Percentiles rank a stretch among this genome's conserved stretches.
These are phyloP conservation scores for Daldinia sp. DNA, from an alignment of 2,329 filamentous ascomycete genomes.

Conservation along the genomic window DNA sequence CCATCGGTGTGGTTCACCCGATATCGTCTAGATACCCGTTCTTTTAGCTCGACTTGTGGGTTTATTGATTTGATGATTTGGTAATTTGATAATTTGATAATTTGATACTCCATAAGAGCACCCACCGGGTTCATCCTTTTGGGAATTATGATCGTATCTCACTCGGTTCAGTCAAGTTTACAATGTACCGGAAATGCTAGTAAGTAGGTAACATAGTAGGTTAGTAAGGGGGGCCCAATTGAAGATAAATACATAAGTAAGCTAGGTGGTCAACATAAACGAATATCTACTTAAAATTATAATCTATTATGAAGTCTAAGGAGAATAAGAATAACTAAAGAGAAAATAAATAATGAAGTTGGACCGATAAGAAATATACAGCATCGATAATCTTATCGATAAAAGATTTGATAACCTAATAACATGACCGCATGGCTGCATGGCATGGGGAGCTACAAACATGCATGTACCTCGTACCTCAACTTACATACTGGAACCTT, in stretches of 20 bases:
- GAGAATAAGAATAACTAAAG: not conserved
- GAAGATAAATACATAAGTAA: not conserved
- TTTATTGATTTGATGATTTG: not conserved
- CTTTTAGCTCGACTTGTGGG: not conserved
- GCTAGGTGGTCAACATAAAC: not conserved
- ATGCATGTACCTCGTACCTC: not conserved
- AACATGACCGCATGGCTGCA: too few species aligned
- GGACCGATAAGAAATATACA: not conserved
- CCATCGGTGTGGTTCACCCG: not conserved
- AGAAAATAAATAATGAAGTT: too few species aligned
- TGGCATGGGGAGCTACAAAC: not conserved
- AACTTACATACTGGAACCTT: not conserved
- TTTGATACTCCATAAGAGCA: not conserved
- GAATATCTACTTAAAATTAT: too few species aligned
- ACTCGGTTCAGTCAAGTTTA: not conserved
- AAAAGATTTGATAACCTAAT: slow-evolving; percentile 7
- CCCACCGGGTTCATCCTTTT: not conserved
- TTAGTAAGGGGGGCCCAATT: not conserved
- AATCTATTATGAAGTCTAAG: too few species aligned
- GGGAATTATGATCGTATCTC: not conserved
- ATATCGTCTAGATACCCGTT: slow-evolving; percentile 11
- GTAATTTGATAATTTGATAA: not conserved
- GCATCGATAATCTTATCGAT: slow-evolving; percentile 28
- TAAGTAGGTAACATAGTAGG: not conserved
- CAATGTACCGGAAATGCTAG: not conserved